A percentile compares a stretch with the other conserved stretches of the same genome.
Conservation (phyloP, 2,329 filamentous ascomycete genomes). For the Exophiala spinifera region DNA sequence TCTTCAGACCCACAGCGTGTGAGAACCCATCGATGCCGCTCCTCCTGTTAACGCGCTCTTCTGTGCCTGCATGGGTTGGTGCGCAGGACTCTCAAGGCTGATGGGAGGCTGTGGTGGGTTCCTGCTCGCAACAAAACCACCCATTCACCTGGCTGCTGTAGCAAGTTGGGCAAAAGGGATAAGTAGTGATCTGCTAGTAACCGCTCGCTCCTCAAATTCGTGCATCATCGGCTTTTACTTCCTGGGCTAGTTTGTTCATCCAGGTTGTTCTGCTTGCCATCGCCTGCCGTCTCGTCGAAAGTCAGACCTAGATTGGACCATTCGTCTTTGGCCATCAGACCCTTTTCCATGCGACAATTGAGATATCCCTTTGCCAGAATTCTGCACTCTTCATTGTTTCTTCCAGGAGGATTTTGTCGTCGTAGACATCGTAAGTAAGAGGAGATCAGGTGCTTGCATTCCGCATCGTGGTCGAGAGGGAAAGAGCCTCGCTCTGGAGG, state of each 20-base stretch:
- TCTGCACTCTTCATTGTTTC: conserved; percentile 84
- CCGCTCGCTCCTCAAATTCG: not conserved
- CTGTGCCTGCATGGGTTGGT: too few relatives aligned
- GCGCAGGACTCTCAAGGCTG: too few relatives aligned
- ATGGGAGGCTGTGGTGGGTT: too few relatives aligned
- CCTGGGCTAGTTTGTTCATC: not conserved
- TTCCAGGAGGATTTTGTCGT: conserved; percentile 65
- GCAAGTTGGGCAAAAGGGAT: too few relatives aligned
- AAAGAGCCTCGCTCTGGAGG: conserved; percentile 90
- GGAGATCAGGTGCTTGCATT: conserved; percentile 88
- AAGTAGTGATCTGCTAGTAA: too few relatives aligned
- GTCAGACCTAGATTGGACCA: conserved; percentile 89
- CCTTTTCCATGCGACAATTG: conserved; percentile 89
- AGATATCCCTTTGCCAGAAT: conserved; percentile 84
- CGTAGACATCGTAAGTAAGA: conserved; percentile 78
- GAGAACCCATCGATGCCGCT: too few relatives aligned
- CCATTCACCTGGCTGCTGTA: too few relatives aligned
- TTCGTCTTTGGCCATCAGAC: conserved; percentile 93
- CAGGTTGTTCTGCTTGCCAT: not conserved
- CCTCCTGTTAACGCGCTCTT: too few relatives aligned
- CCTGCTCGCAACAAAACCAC: too few relatives aligned
- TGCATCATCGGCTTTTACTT: conserved; percentile 3
- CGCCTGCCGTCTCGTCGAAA: conserved; percentile 41
- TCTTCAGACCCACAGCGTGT: too few relatives aligned
- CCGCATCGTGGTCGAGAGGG: conserved; percentile 92